A percentile compares a stretch with the other conserved stretches of the same genome.
These are phyloP conservation scores for Paraphaeosphaeria sporulosa DNA, from an alignment of 2,329 filamentous ascomycete genomes.

Conservation along the genomic window DNA sequence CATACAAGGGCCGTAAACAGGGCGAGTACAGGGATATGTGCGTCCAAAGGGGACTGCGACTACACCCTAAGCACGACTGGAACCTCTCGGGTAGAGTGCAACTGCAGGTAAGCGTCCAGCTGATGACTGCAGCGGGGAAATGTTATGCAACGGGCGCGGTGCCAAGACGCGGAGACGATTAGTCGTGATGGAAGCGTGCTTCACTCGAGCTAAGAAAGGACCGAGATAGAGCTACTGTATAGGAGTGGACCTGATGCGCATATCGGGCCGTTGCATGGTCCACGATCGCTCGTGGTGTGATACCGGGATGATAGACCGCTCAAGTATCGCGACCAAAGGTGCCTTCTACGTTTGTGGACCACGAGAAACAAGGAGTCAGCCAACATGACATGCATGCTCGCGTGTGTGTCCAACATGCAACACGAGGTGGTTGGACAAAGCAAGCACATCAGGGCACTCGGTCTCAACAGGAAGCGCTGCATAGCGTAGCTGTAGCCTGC, in stretches of 20 bases:
- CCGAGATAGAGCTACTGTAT: neutral
- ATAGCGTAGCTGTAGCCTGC: neutral
- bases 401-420: neutral
- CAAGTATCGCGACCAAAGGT: neutral
- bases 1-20: neutral
- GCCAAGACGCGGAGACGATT: constrained; percentile 14
- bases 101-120: constrained; percentile 9
- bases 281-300: neutral
- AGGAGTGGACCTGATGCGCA: constrained; percentile 4
- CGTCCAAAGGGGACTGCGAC: neutral
- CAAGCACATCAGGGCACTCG: neutral
- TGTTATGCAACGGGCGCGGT: neutral
- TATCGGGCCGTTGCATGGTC: constrained; percentile 15
- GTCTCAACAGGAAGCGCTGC: neutral
- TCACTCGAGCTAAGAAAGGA: neutral
- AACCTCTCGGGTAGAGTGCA: neutral
- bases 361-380: neutral
- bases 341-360: neutral
- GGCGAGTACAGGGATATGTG: neutral
- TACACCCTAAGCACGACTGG: neutral
- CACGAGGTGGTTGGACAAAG: neutral
- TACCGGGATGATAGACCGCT: neutral
- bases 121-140: constrained; percentile 10
- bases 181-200: neutral
- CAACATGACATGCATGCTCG: constrained; percentile 1